Percentiles rank a stretch among this genome's conserved stretches.
These are phyloP conservation scores for Xylaria arbuscula DNA, from an alignment of 2,329 filamentous ascomycete genomes.

Conservation along the genomic window DNA sequence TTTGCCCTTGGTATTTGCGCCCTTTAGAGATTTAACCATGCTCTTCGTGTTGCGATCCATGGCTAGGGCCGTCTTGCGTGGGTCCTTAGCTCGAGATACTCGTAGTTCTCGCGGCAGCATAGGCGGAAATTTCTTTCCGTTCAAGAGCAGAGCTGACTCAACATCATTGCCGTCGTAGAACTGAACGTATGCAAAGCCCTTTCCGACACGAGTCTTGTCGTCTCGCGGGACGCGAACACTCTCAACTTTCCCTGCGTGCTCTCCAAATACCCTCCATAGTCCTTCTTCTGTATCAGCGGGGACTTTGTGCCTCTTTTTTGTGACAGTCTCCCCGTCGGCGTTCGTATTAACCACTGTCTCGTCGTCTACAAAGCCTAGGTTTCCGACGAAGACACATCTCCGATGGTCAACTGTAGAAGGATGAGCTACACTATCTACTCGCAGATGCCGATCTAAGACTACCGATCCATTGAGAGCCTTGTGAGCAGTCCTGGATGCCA, in stretches of 20 bases:
- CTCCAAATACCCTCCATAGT: slow-evolving; percentile 82
- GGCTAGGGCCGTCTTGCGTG: slow-evolving; percentile 67
- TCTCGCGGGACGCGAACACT: slow-evolving; percentile 94
- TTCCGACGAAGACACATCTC: slow-evolving; percentile 95
- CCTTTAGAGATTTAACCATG: slow-evolving; percentile 49
- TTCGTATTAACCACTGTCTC: slow-evolving; percentile 77
- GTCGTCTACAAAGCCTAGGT: slow-evolving; percentile 94
- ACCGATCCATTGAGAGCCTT: slow-evolving; percentile 83
- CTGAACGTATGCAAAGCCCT: slow-evolving; percentile 97
- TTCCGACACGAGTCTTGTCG: slow-evolving; percentile 89
- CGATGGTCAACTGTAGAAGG: slow-evolving; percentile 84
- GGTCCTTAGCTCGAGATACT: slow-evolving; percentile 85
- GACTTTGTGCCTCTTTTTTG: slow-evolving; percentile 78
- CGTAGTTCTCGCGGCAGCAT: slow-evolving; percentile 90
- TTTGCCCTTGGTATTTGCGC: slow-evolving; percentile 49
- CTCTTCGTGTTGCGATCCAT: slow-evolving; percentile 60
- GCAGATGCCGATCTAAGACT: slow-evolving; percentile 86
- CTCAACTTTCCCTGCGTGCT: slow-evolving; percentile 82
- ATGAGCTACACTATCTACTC: slow-evolving; percentile 91
- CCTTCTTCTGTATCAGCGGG: slow-evolving; percentile 93
- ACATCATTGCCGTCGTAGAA: slow-evolving; percentile 90
- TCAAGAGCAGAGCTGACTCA: slow-evolving; percentile 86
- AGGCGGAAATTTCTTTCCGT: slow-evolving; percentile 93
- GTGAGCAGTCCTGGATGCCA: slow-evolving; percentile 80
- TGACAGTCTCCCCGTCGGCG: slow-evolving; percentile 72